Percentiles rank a stretch among this genome's conserved stretches.
phyloP scores from a whole-genome alignment of 106 monocot genomes.

The Dendrobium huoshanense region DNA sequence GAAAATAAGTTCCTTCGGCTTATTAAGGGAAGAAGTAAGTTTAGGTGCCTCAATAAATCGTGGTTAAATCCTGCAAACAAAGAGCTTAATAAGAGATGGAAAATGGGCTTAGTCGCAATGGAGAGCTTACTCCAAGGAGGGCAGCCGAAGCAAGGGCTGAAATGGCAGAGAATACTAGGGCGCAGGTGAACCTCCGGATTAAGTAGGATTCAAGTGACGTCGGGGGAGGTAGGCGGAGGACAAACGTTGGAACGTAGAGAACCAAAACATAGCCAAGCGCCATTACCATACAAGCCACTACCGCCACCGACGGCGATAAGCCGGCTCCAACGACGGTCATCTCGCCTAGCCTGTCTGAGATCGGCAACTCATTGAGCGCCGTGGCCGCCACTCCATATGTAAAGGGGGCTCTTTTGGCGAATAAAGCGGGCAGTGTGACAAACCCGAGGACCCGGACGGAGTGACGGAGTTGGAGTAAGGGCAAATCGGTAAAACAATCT shows the following conservation, averaged over 20 bases:
- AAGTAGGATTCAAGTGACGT: conserved; percentile 50
- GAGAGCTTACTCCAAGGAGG: conserved; percentile 40
- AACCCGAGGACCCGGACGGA: too few relatives aligned
- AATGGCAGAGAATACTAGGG: conserved; percentile 48
- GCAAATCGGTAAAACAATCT: too few relatives aligned
- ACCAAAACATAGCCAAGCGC: conserved; percentile 76
- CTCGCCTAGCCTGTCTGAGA: neutral
- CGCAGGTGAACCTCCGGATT: conserved; percentile 80
- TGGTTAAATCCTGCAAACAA: too few relatives aligned
- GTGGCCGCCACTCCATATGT: neutral
- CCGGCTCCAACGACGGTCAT: neutral
- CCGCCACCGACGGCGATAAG: conserved; percentile 28
- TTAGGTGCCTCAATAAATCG: neutral
- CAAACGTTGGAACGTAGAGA: conserved; percentile 69
- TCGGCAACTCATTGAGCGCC: neutral
- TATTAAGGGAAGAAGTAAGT: too few relatives aligned
- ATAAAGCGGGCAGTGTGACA: too few relatives aligned
- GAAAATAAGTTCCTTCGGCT: neutral
- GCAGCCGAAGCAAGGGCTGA: conserved; percentile 36
- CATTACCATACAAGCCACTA: conserved; percentile 70
- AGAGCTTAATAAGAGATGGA: neutral
- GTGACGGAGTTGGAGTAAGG: too few relatives aligned
- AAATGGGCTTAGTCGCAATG: neutral
- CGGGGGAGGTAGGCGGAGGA: conserved; percentile 79
- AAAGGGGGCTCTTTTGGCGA: neutral